Base-by-base conservation (phyloP, 225 moss, liverwort and hornwort genomes). In the Thuidium tamariscinum region DNA sequence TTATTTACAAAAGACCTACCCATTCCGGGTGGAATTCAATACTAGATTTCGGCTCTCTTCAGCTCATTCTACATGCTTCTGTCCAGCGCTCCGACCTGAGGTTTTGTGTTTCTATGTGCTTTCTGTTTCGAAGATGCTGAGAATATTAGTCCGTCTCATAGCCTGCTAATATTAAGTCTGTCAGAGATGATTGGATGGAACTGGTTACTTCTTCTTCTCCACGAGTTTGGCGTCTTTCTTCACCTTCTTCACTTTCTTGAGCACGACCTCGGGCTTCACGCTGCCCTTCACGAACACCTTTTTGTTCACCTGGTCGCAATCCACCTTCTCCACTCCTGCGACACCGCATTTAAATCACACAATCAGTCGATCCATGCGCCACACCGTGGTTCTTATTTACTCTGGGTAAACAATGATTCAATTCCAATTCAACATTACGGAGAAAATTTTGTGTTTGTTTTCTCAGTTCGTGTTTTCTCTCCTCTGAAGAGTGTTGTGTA, bases 231-330 rank as follows among this genome's bases (percentile, higher is more conserved):
- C 87, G 16, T 44, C 41, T 6, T 27, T 21, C 72, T 69, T 78
- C 77, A 93, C 73, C 39, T 59, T 83, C 79, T 52, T 69, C 81
- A 91, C 89, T n/a, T 46, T 87, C 74, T 79, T 91, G 21, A 91
- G 87, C 17, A 87, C 90, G 13, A 65, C 55, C 36, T 93, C 91
- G 36, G 89, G 87, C 78, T 91, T 93, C 81, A 76, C 54, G 57
- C 57, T 85, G 36, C 90, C 85, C 87, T 67, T 93, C 70, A 93
- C 90, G 10, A 44, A 48, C 81, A 93, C 89, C 77, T 89, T 91
- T 37, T 13, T 49, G 52, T 54, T 81, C 29, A 16, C 3, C 39
- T 86, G 89, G 78, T 90, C 90, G 56, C 87, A 91, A 69, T 86
- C 74, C 75, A 93, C 90, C 27, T 0, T 86, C 77, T 91, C 93